phyloP scores from a whole-genome alignment of 2,329 filamentous ascomycete species.

The Neonectria ditissima region DNA sequence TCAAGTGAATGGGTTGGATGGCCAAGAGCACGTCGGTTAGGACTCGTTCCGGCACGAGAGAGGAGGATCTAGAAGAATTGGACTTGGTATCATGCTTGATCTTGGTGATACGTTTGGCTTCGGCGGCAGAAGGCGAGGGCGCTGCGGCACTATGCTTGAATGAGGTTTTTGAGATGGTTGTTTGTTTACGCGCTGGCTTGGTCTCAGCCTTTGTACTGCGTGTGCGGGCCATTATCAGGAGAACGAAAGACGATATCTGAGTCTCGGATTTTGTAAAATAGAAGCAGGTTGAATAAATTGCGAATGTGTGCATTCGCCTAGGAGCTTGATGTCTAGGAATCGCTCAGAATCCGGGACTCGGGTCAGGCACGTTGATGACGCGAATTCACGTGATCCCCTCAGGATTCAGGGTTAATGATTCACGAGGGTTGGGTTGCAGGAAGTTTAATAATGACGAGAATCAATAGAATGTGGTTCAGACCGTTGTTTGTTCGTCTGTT shows the following conservation, averaged over 20 bases:
- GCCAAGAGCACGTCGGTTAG: constrained; percentile 40
- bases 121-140: neutral
- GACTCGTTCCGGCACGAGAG: constrained; percentile 7
- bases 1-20: constrained; percentile 37
- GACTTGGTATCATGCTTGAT: neutral
- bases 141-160: neutral
- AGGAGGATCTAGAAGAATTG: neutral
- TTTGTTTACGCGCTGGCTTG: neutral
- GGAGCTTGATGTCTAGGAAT: neutral
- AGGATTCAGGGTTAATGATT: too few relatives aligned
- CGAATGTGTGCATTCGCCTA: neutral
- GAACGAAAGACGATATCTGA: too few relatives aligned
- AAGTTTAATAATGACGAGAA: too few relatives aligned
- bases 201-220: neutral
- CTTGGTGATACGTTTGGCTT: neutral
- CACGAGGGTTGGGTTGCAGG: too few relatives aligned
- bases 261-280: too few relatives aligned
- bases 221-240: neutral
- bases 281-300: neutral
- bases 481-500: too few relatives aligned
- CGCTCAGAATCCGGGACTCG: neutral
- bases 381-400: neutral
- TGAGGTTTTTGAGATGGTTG: neutral
- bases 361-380: neutral
- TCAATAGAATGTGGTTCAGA: too few relatives aligned